Percentiles rank a stretch among this genome's conserved stretches.
Conservation (phyloP, 192 early-diverging fungal species). For the Coemansia sp. region DNA sequence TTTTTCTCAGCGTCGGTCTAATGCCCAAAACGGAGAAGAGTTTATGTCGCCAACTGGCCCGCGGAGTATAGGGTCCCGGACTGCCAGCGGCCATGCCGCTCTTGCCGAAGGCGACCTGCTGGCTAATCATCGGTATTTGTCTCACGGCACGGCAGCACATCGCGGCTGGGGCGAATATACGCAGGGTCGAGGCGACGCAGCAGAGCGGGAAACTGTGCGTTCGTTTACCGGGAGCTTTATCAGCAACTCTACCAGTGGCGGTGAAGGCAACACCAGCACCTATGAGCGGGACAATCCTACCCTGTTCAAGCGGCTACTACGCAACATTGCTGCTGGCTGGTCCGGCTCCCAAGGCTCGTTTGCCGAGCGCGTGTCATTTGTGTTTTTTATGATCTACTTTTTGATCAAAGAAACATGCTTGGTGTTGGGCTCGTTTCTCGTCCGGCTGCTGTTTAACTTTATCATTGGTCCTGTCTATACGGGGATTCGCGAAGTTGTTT, state of each 20-base stretch:
- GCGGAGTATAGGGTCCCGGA: constrained; percentile 10
- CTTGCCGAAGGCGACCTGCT: constrained; percentile 28
- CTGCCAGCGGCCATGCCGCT: constrained; percentile 23
- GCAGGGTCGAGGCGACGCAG: constrained; percentile 12
- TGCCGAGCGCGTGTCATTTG: constrained; percentile 41
- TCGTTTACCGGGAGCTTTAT: constrained; percentile 49
- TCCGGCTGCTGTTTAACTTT: constrained; percentile 19
- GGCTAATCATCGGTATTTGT: constrained; percentile 32
- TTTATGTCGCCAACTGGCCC: constrained; percentile 23
- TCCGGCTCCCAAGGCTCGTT: constrained; percentile 34
- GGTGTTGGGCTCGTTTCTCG: constrained; percentile 22
- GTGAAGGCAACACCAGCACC: neutral
- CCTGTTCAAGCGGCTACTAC: constrained; percentile 36
- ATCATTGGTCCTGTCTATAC: constrained; percentile 28
- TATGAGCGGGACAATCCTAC: constrained; percentile 44
- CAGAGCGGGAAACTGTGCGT: constrained; percentile 27
- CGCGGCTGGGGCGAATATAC: constrained; percentile 49
- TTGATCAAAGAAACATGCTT: constrained; percentile 41
- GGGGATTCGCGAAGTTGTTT: constrained; percentile 26
- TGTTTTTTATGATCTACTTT: constrained; percentile 50
- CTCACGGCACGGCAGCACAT: constrained; percentile 18
- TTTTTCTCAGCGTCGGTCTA: constrained; percentile 41
- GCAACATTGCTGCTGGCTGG: constrained; percentile 47
- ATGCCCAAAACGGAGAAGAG: constrained; percentile 18
- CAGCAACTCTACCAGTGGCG: constrained; percentile 43